Evolutionary conservation across 2,329 filamentous ascomycete genomes (phyloP), one percentile per base, ranked within the genome.

Genomic region (Botrytis sinoallii): DNA sequence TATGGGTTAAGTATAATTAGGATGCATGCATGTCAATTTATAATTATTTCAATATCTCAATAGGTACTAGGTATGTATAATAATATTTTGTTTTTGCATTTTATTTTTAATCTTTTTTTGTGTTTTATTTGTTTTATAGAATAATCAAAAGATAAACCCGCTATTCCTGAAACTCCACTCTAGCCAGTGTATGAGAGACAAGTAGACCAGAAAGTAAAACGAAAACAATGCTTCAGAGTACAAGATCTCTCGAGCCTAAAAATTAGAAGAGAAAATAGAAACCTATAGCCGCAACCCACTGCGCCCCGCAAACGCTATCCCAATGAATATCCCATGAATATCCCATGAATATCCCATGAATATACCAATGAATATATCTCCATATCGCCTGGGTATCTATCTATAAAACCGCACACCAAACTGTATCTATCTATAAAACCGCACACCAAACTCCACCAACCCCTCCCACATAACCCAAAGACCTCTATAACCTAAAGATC

Each of bases 381-480:
- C n/a, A 29, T 18, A 60, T 2, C 25, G 0, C 16, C 35, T n/a
- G 25, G 35, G 38, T 25, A 63, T 38, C 35, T 29, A 8, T 0
- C 18, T 3, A 63, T 16, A 42, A 42, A 42, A 29, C 4, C 14
- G 7, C 16, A 64, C 16, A 29, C 16, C 25, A 14, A 20, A 10
- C 38, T 42, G 38, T 25, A 63, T 38, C 35, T 29, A 8, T 0
- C 18, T 3, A 63, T 16, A 42, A 42, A 42, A 29, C 4, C 14
- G 7, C 16, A 64, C 16, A 29, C 16, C 25, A 14, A 20, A 10
- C 38, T 42, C n/a, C 38, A 42, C 1, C 25, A 10, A 42, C 9
- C n/a, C 22, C 22, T 22, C 10, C 22, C 25, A 1, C 2, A 10
- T 1, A 1, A 9, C 0, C n/a, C 7, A 64, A 42, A 18, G 1